Base-by-base conservation (phyloP, 192 early-diverging fungal species). In the Backusella westeae region DNA sequence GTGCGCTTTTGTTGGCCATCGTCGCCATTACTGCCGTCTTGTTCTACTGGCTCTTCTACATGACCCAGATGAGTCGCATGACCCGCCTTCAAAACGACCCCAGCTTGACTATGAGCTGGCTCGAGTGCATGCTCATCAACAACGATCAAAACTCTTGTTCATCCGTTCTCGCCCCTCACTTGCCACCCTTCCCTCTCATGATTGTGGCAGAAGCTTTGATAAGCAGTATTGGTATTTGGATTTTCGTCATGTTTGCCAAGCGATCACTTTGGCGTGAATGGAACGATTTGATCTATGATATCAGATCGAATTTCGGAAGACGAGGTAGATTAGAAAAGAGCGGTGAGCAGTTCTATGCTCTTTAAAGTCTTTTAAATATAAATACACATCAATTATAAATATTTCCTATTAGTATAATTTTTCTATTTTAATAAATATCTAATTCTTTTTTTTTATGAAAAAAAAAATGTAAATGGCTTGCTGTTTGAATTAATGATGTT, bases 1-100 rank as follows among this genome's bases (percentile, higher is more conserved):
- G 87, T 23, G 87, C 86, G 6, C 77, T 87, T 10, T 42, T 89
- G 53, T 69, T 89, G 49, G 86, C 86, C 0, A 29, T 87, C 17
- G 70, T 72, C 39, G 73, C 85, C 2, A 69, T 85, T 10, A 6
- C 69, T 3, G 69, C 78, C 6, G 84, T 86, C n/a, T 78, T 83
- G 9, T 87, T 89, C 59, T 89, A 89, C 72, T 87, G 86, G 87
- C 35, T 89, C 29, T 87, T 89, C 68, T 89, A 89, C 56, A 84
- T 83, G 63, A 67, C 83, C 8, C 81, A 87, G 67, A 76, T 89
- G 17, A 38, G 49, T 14, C 78, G 78, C 38, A 70, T 86, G 34
- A 71, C 79, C 0, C 73, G 72, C 21, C 42, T 73, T 9, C 42
- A 36, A 8, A 66, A 65, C 3, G 67, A 73, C 10, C 52, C 73